These are phyloP conservation scores for Aspergillus campestris DNA, from an alignment of 495 filamentous ascomycete species.

Conservation along the genomic window DNA sequence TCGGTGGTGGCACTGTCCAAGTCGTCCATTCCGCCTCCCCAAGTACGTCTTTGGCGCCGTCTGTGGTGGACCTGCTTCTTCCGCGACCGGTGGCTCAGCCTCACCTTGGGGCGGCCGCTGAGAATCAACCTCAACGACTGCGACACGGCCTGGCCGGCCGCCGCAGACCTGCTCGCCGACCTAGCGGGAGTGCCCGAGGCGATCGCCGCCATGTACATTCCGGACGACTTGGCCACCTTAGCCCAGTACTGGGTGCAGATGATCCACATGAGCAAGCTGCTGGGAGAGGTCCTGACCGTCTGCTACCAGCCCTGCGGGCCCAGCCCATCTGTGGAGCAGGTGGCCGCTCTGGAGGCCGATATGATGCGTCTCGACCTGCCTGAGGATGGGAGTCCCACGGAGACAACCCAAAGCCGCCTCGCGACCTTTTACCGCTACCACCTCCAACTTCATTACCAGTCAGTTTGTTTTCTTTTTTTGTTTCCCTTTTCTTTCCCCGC, in stretches of 20 bases:
- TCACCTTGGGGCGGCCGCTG: constrained; percentile 26
- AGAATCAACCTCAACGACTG: constrained; percentile 30
- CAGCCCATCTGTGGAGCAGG: constrained; percentile 7
- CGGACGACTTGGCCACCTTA: constrained; percentile 14
- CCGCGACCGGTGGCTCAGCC: constrained; percentile 32
- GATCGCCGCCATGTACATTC: constrained; percentile 7
- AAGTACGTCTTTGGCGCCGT: constrained; percentile 20
- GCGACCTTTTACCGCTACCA: constrained; percentile 21
- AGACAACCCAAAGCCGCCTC: constrained; percentile 4
- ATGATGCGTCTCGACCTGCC: constrained; percentile 13
- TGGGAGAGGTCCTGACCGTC: constrained; percentile 17
- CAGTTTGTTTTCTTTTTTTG: neutral
- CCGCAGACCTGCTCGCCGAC: constrained; percentile 23
- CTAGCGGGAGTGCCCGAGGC: constrained; percentile 5
- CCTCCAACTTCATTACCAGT: constrained; percentile 30
- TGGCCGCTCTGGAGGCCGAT: constrained; percentile 17
- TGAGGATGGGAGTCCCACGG: constrained; percentile 5
- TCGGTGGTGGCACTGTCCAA: constrained; percentile 11
- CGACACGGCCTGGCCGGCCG: constrained; percentile 18
- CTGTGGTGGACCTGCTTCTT: constrained; percentile 35
- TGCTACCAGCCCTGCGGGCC: constrained; percentile 12
- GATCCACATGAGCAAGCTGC: constrained; percentile 17
- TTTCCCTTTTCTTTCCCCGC: neutral
- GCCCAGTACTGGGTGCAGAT: constrained; percentile 22
- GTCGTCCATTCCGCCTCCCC: constrained; percentile 3